Evolutionary conservation across 352 stramenopile species (phyloP), one percentile per base, ranked within the genome.

Genomic region (Pythium monospermum): DNA sequence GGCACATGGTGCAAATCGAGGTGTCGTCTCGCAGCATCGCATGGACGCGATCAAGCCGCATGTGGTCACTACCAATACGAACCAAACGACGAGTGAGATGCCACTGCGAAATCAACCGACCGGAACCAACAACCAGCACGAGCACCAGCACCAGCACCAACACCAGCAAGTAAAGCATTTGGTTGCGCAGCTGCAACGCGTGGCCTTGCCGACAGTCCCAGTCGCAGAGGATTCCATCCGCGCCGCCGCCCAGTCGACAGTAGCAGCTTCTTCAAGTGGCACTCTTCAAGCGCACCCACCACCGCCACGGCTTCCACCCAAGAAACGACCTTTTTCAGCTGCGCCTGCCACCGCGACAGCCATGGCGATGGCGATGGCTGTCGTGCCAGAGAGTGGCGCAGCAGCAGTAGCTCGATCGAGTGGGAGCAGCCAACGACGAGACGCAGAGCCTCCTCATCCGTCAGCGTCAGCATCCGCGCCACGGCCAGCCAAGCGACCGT

Each of bases 321-420:
- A 59, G 43, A n/a, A n/a, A n/a, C 52, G 42, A 11, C 52, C 52
- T 7, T 53, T 55, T 25, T 63, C 55, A 2, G 55, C 55, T 11
- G 39, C 54, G 19, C 39, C 53, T 2, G 44, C 46, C 1, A 44
- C 26, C 11, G 16, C 38, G 26, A 42, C 46, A 26, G 16, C 12
- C 33, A 36, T 4, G n/a, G 21, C 19, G 28, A 7, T 13, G 4
- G 1, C 19, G 31, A 27, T 15, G 12, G 16, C n/a, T 43, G 10
- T 16, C 10, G 2, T 23, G 27, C 23, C 7, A 18, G 19, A 18
- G 15, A 23, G 6, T 49, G 30, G 6, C 39, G 13, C 16, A 16
- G 15, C 15, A 28, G 41, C 41, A 30, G 11, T 13, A 4, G 22
- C 5, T 49, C 21, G 15, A 49, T 49, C 26, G 23, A 21, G 8